These are phyloP conservation scores for Didymella glomerata DNA, from an alignment of 2,329 filamentous ascomycete genomes.

Conservation along the genomic window DNA sequence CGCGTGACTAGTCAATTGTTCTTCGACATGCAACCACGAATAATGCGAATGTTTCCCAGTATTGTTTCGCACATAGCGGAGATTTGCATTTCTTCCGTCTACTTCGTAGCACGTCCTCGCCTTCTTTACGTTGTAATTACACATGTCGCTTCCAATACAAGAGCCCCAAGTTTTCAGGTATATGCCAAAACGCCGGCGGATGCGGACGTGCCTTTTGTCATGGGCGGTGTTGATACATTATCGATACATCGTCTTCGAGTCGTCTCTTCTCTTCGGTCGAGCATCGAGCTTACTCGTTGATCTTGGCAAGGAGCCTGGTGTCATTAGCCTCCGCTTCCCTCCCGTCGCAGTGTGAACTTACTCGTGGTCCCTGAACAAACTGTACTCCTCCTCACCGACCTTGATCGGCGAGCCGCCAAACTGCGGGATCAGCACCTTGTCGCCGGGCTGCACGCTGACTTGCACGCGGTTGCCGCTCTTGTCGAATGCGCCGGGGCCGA, in stretches of 20 bases:
- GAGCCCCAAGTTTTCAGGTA: conserved; percentile 21
- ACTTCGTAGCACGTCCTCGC: conserved; percentile 14
- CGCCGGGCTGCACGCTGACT: conserved; percentile 82
- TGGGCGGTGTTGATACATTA: conserved; percentile 43
- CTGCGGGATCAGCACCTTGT: conserved; percentile 96
- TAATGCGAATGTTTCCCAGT: not conserved
- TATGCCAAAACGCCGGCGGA: conserved; percentile 43
- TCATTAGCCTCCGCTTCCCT: not conserved
- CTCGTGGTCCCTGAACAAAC: conserved; percentile 97
- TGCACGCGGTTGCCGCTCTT: conserved; percentile 87
- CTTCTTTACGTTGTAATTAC: conserved; percentile 21
- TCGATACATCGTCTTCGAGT: conserved; percentile 28
- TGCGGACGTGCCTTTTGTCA: conserved; percentile 40
- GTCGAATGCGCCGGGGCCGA: conserved; percentile 87
- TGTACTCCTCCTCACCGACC: conserved; percentile 96
- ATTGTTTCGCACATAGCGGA: conserved; percentile 22
- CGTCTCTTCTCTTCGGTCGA: not conserved
- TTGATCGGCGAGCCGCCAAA: conserved; percentile 95
- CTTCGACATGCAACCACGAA: too few species aligned
- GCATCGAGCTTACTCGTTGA: conserved; percentile 79
- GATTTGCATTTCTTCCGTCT: conserved; percentile 30
- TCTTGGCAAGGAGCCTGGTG: conserved; percentile 91
- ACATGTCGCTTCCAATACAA: conserved; percentile 27
- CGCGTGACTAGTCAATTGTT: not conserved
- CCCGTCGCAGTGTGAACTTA: conserved; percentile 72